Percentiles rank a stretch among this genome's conserved stretches.
Conservation (phyloP, 2,329 filamentous ascomycete genomes). For the Alternaria sp. region DNA sequence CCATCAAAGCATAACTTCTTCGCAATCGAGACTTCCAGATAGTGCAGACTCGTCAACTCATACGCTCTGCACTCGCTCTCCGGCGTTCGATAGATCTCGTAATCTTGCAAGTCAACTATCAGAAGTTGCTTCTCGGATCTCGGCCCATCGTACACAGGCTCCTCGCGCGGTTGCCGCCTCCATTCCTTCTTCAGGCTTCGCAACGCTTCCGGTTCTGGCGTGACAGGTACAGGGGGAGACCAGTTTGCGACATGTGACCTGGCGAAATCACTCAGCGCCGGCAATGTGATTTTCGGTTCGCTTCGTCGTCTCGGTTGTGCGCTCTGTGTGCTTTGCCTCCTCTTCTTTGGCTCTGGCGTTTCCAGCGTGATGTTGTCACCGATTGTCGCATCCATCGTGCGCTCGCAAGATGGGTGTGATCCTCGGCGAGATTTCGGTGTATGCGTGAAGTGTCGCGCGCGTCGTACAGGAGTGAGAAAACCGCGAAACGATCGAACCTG, state of each 20-base stretch:
- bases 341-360: neutral
- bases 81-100: constrained; percentile 29
- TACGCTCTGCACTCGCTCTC: neutral
- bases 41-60: constrained; percentile 19
- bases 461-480: neutral
- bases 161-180: neutral
- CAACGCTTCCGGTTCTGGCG: constrained; percentile 14
- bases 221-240: constrained; percentile 2
- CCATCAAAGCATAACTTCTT: constrained; percentile 37
- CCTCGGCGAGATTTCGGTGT: neutral
- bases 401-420: neutral
- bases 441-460: neutral
- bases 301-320: neutral
- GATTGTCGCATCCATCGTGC: neutral
- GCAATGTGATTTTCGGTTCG: neutral
- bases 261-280: constrained; percentile 10
- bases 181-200: constrained; percentile 13
- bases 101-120: constrained; percentile 27
- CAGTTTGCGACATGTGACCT: constrained; percentile 19
- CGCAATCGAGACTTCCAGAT: constrained; percentile 8
- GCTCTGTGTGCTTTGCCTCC: neutral
- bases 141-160: constrained; percentile 3
- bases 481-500: neutral
- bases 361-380: neutral
- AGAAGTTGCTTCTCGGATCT: constrained; percentile 7